Conservation (phyloP, 78 protist genomes). For the Salpingoeca rosetta region DNA sequence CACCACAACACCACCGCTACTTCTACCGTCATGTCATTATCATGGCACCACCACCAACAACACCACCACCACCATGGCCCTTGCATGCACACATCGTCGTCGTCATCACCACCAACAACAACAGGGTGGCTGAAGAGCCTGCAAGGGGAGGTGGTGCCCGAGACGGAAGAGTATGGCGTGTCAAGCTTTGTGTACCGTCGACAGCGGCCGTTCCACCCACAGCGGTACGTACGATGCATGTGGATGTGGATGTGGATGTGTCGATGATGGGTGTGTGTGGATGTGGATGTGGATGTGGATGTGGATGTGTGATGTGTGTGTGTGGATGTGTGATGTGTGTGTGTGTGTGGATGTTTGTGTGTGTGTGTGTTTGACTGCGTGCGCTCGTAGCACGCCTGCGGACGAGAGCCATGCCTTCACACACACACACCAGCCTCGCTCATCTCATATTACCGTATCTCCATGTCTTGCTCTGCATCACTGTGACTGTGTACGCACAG, state of each 20-base stretch:
- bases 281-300: not conserved
- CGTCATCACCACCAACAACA: too few species aligned
- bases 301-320: not conserved
- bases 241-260: not conserved
- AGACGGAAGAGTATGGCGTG: slow-evolving; percentile 75
- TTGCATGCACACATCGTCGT: too few species aligned
- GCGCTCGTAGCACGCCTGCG: not conserved
- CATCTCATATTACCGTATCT: too few species aligned
- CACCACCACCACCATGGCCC: too few species aligned
- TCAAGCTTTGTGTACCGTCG: slow-evolving; percentile 48
- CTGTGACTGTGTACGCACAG: not conserved
- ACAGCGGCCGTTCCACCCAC: slow-evolving; percentile 74
- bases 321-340: not conserved
- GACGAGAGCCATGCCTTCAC: not conserved
- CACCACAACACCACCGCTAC: too few species aligned
- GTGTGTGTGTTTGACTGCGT: not conserved
- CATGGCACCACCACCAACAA: too few species aligned
- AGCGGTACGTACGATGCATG: not conserved
- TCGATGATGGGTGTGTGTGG: not conserved
- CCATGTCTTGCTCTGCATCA: too few species aligned
- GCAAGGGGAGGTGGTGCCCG: slow-evolving; percentile 52
- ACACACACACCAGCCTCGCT: too few species aligned
- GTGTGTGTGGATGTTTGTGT: not conserved
- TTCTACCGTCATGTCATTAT: too few species aligned
- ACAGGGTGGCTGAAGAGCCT: slow-evolving; percentile 68